Conservation (phyloP, 108 stramenopile species). For the Pseudonitzschia delicatissima region DNA sequence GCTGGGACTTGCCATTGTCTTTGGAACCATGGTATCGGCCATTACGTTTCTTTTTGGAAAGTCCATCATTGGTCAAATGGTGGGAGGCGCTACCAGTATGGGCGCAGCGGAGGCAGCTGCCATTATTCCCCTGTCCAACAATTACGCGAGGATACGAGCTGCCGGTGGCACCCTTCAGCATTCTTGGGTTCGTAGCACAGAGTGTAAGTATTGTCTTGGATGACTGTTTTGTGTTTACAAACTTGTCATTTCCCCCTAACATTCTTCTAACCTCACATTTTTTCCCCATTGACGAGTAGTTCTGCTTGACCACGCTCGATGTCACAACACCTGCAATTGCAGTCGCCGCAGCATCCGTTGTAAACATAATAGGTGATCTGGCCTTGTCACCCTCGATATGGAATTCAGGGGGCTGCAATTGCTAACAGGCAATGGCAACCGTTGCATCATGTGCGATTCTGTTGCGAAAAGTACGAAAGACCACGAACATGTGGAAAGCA, state of each 20-base stretch:
- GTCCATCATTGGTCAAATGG: conserved; percentile 43
- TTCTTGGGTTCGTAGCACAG: conserved; percentile 76
- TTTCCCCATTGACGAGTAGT: conserved; percentile 24
- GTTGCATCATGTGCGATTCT: conserved; percentile 49
- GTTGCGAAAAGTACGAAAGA: conserved; percentile 42
- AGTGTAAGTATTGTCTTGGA: not conserved
- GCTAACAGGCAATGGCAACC: conserved; percentile 68
- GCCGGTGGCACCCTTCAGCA: conserved; percentile 57
- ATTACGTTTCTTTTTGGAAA: conserved; percentile 43
- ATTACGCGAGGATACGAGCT: conserved; percentile 70
- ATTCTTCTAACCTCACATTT: not conserved
- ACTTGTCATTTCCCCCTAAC: not conserved
- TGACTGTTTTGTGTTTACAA: not conserved
- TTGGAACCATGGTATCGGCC: conserved; percentile 48
- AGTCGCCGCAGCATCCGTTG: conserved; percentile 58
- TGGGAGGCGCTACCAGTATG: conserved; percentile 39
- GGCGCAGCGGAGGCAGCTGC: conserved; percentile 20
- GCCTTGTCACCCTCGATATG: conserved; percentile 46
- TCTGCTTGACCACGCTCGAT: conserved; percentile 69
- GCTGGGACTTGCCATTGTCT: conserved; percentile 54
- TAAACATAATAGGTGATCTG: conserved; percentile 79
- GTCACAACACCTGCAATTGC: conserved; percentile 79
- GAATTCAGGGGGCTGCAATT: conserved; percentile 69
- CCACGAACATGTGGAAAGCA: conserved; percentile 51
- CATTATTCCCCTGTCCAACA: conserved; percentile 51